Percentiles rank a stretch among this genome's conserved stretches.
phyloP scores from a whole-genome alignment of 805 yeast species.

The Cyberlindnera sargentensis region DNA sequence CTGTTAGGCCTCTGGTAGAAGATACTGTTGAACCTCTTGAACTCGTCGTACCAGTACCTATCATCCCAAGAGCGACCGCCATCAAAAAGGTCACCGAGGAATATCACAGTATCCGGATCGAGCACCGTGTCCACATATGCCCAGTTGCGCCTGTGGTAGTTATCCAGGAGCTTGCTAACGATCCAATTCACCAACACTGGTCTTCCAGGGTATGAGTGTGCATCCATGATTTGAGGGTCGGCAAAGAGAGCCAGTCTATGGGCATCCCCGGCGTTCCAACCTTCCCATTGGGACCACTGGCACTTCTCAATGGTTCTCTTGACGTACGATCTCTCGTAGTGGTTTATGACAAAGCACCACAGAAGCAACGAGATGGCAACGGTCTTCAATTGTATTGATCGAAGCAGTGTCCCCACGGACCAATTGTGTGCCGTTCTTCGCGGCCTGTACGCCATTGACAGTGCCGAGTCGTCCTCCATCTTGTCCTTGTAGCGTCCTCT shows the following conservation, averaged over 20 bases:
- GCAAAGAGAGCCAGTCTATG: conserved; percentile 64
- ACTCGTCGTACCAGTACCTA: conserved; percentile 65
- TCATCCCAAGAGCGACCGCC: conserved; percentile 89
- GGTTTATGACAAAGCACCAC: conserved; percentile 42
- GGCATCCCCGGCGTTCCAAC: conserved; percentile 38
- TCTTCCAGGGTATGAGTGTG: conserved; percentile 75
- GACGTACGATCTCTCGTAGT: conserved; percentile 49
- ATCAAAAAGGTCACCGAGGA: conserved; percentile 89
- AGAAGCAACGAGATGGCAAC: conserved; percentile 16
- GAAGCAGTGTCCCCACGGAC: neutral
- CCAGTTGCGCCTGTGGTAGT: conserved; percentile 74
- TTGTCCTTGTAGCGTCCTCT: conserved; percentile 12
- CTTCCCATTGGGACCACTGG: conserved; percentile 63
- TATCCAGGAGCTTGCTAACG: conserved; percentile 63
- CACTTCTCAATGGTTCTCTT: conserved; percentile 39
- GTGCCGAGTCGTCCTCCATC: neutral
- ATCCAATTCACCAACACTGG: conserved; percentile 42
- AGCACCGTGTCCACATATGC: conserved; percentile 47
- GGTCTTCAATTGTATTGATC: conserved; percentile 7
- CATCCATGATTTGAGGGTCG: conserved; percentile 93
- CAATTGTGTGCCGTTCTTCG: conserved; percentile 2
- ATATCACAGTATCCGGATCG: conserved; percentile 70
- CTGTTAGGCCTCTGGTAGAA: conserved; percentile 52
- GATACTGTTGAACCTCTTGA: conserved; percentile 54
- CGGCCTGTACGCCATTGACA: conserved; percentile 10